Conservation (phyloP, 441 rosid genomes). For the Corymbia citriodora region DNA sequence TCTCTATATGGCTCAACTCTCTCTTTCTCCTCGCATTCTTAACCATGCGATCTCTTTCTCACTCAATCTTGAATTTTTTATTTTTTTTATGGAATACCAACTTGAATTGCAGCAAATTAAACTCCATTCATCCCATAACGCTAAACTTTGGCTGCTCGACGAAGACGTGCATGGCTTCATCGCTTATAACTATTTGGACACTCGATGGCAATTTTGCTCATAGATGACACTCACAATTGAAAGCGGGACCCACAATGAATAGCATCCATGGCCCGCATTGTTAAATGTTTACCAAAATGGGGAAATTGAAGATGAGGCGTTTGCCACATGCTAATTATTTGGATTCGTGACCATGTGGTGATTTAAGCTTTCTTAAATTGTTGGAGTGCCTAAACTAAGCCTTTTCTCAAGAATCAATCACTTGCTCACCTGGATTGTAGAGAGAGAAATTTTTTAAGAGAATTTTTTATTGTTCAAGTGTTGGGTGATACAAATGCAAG, state of each 20-base stretch:
- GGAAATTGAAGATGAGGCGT: not conserved
- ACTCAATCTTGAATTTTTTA: not conserved
- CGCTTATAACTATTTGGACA: not conserved
- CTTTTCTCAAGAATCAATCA: no score
- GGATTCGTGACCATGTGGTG: no score
- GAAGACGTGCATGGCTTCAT: not conserved
- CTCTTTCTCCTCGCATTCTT: not conserved
- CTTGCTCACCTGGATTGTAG: no score
- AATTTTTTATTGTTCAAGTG: no score
- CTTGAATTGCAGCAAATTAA: not conserved
- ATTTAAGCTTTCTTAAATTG: no score
- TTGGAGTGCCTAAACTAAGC: no score
- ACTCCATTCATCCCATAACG: not conserved
- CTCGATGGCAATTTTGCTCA: not conserved
- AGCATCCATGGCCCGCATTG: not conserved
- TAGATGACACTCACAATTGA: not conserved
- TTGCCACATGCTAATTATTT: no score
- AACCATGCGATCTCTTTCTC: not conserved
- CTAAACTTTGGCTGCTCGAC: not conserved
- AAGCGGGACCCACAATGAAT: not conserved
- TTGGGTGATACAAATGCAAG: no score
- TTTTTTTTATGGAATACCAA: not conserved
- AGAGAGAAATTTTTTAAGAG: no score
- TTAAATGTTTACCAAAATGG: not conserved
- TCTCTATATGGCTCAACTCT: not conserved